Evolutionary conservation across 2,329 filamentous ascomycete species (phyloP).

Genomic region (Hypoxylon rubiginosum): DNA sequence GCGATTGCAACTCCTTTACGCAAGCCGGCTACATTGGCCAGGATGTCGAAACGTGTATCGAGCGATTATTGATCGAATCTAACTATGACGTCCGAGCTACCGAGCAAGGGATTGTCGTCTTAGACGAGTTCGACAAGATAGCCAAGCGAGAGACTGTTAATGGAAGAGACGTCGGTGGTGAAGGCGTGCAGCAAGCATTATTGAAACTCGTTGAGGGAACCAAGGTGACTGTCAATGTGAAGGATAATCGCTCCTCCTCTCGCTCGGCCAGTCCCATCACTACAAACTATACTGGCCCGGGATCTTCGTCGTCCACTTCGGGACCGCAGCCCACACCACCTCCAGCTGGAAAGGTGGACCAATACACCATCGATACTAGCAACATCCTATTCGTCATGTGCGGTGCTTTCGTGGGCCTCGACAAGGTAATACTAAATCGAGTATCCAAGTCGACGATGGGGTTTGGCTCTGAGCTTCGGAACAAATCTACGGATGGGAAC

Average conservation of each 20-base stretch:
- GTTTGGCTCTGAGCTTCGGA: conserved; percentile 86
- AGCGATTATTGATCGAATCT: conserved; percentile 87
- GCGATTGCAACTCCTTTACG: conserved; percentile 95
- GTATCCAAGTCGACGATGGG: conserved; percentile 89
- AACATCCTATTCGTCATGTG: conserved; percentile 98
- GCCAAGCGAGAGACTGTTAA: conserved; percentile 88
- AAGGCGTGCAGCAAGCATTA: conserved; percentile 95
- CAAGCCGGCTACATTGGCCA: conserved; percentile 98
- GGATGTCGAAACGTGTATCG: conserved; percentile 96
- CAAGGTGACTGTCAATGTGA: conserved; percentile 91
- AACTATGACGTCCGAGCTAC: conserved; percentile 88
- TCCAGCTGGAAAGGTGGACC: conserved; percentile 66
- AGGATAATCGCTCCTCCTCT: conserved; percentile 73
- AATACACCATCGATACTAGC: conserved; percentile 86
- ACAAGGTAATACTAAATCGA: conserved; percentile 88
- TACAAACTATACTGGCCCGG: conserved; percentile 64
- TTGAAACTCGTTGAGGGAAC: conserved; percentile 97
- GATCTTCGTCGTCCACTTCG: conserved; percentile 58
- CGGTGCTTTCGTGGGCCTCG: conserved; percentile 92
- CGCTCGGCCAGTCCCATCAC: conserved; percentile 66
- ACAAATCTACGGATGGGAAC: conserved; percentile 62
- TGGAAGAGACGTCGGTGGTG: conserved; percentile 93
- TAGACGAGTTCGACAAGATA: conserved; percentile 98
- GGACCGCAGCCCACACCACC: conserved; percentile 60
- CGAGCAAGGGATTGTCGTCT: conserved; percentile 92